These are phyloP conservation scores for Ophiostoma ulmi DNA, from an alignment of 2,329 filamentous ascomycete species.

Conservation along the genomic window DNA sequence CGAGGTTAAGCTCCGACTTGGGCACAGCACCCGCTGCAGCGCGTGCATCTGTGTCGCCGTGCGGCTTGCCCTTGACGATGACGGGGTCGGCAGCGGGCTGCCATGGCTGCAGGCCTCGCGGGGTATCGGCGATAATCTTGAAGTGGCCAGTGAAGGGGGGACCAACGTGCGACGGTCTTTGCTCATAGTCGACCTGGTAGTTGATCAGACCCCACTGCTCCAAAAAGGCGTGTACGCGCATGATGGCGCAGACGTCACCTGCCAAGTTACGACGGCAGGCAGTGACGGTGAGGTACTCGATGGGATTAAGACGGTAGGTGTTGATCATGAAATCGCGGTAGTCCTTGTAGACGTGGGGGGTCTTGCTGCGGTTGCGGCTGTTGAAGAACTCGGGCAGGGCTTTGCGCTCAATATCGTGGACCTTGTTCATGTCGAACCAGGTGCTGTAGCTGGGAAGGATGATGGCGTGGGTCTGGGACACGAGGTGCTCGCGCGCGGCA, in stretches of 20 bases:
- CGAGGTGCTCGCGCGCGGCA: slow-evolving; percentile 83
- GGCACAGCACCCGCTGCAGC: slow-evolving; percentile 59
- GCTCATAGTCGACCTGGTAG: slow-evolving; percentile 97
- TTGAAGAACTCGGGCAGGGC: slow-evolving; percentile 98
- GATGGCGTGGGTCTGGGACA: slow-evolving; percentile 90
- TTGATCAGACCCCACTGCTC: slow-evolving; percentile 99
- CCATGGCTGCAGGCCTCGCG: slow-evolving; percentile 88
- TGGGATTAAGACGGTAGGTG: slow-evolving; percentile 91
- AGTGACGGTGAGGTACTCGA: slow-evolving; percentile 94
- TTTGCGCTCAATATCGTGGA: slow-evolving; percentile 89
- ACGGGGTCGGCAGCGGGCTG: slow-evolving; percentile 79
- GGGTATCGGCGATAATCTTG: slow-evolving; percentile 91
- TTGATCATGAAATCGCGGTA: slow-evolving; percentile 99
- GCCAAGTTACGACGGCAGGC: slow-evolving; percentile 92
- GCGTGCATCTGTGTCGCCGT: slow-evolving; percentile 65
- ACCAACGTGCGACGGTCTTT: slow-evolving; percentile 88
- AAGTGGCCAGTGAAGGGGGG: slow-evolving; percentile 98
- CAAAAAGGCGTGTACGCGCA: slow-evolving; percentile 95
- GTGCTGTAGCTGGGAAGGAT: slow-evolving; percentile 96
- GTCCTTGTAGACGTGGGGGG: slow-evolving; percentile 93
- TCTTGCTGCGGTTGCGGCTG: slow-evolving; percentile 96
- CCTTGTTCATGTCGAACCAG: slow-evolving; percentile 97
- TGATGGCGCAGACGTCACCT: slow-evolving; percentile 96
- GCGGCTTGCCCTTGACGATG: slow-evolving; percentile 56
- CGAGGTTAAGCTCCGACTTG: slow-evolving; percentile 83